Evolutionary conservation across 2,329 filamentous ascomycete species (phyloP), one percentile per base, ranked within the genome.

Genomic region (Diplodia sapinea): DNA sequence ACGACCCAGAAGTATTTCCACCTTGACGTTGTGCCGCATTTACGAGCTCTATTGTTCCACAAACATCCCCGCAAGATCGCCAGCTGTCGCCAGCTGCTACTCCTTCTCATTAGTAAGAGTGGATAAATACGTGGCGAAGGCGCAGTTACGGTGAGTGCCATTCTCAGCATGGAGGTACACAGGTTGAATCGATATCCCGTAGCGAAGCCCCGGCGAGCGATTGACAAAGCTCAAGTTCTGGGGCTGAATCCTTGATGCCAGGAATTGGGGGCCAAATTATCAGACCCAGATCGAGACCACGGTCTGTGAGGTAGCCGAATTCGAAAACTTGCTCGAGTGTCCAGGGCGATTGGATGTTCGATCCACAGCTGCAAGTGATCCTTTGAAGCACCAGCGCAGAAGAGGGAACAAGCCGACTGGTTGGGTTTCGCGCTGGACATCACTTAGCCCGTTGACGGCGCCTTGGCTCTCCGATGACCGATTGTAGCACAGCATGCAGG

Each of bases 401-500:
- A 2, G 15, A n/a, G 52, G 26, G n/a, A 55, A 33, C 31, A 11
- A 55, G 29, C 52, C 52, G 52, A 33, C 26, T 55, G 52, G 26
- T 31, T 33, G 17, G 17, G 31, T 31, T 55, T 36, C 6, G 26
- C 52, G 50, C 26, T 29, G 50, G 43, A 52, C 15, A 13, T 29
- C 50, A 29, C 29, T 12, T 55, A 5, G 52, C 17, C 52, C 31
- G 17, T n/a, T n/a, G 31, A 36, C 52, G 52, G 29, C 26, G 29
- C 17, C 26, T 33, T 20, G 52, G 52, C 31, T n/a, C 6, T 55
- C 26, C 52, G 52, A 55, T 33, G 26, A 31, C 26, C 52, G 52
- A 55, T n/a, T 13, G 52, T 55, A 11, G 52, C 31, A 55, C 52
- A 55, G 29, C 26, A 31, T 55, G 15, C 52, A 31, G 43, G 43